Evolutionary conservation across 495 filamentous ascomycete genomes (phyloP), one percentile per base, ranked within the genome.

Genomic region (Tuber microsphaerosporum): DNA sequence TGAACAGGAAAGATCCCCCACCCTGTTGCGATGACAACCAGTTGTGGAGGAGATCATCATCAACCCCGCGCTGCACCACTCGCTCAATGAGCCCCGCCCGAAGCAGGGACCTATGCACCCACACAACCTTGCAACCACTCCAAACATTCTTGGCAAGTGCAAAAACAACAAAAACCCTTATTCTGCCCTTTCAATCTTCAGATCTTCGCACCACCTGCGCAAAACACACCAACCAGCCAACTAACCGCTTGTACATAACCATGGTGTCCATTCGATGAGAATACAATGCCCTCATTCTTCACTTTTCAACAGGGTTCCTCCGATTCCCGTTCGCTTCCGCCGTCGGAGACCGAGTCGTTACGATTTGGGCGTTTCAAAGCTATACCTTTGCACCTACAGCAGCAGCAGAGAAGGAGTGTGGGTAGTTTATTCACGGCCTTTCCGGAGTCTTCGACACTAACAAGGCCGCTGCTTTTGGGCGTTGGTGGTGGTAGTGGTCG

Each of bases 251-350:
- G 56, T 65, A 65, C 56, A 65, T 65, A 65, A 6, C 14, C 56
- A 34, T 34, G 56, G 0, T 2, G 3, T 56, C 26, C 26, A 19
- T 34, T 65, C 56, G 56, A 26, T 61, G 31, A 4, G 12, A 1
- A 61, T 26, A 56, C 4, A 65, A 89, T 89, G 87, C 88, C 88
- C 72, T 84, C 86, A 45, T 89, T 90, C 85, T 90, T 90, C 84
- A 85, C 86, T 81, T 91, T 91, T 81, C 87, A 89, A 75, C 88
- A 88, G 75, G 89, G 88, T 75, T 85, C 84, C 75, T 85, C 88
- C 89, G 82, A 85, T 84, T 70, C 85, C 84, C 46, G 84, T 83
- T 73, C 84, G 85, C 73, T 80, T 79, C 73, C 83, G 77, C 41
- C 84, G 81, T 75, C 80, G 74, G 85, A 85, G 61, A 80, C 83